Percentiles rank a stretch among this genome's conserved stretches.
These are phyloP conservation scores for Chaetomium cochliodes DNA, from an alignment of 495 filamentous ascomycete species.

Conservation along the genomic window DNA sequence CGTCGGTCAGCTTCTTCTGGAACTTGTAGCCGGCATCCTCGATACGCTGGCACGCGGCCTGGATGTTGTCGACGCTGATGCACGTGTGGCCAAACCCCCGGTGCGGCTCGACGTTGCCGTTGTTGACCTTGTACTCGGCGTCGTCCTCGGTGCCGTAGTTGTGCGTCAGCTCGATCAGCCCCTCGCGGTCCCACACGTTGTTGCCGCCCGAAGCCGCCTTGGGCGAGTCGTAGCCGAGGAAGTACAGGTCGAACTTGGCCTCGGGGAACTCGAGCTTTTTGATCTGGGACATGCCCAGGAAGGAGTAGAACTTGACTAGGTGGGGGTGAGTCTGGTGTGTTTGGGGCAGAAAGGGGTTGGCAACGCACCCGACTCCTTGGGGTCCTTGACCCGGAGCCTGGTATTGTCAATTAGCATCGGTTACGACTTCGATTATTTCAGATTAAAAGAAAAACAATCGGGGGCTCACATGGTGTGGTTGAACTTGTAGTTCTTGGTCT, in stretches of 20 bases:
- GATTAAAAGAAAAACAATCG: not conserved
- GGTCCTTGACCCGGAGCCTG: slow-evolving; percentile 95
- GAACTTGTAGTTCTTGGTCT: slow-evolving; percentile 80
- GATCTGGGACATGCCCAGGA: slow-evolving; percentile 84
- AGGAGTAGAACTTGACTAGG: slow-evolving; percentile 86
- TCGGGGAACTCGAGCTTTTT: slow-evolving; percentile 69
- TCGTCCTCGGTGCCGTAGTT: slow-evolving; percentile 95
- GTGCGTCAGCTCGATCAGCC: slow-evolving; percentile 90
- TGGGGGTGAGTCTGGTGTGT: not conserved
- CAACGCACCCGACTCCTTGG: slow-evolving; percentile 66
- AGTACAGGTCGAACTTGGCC: slow-evolving; percentile 87
- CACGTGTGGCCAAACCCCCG: slow-evolving; percentile 89
- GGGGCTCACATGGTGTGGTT: slow-evolving; percentile 70
- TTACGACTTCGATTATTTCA: slow-evolving; percentile 20
- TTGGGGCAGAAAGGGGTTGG: not conserved
- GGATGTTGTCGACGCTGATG: slow-evolving; percentile 85
- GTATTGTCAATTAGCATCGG: slow-evolving; percentile 30
- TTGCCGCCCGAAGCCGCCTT: slow-evolving; percentile 58
- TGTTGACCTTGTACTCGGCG: slow-evolving; percentile 74
- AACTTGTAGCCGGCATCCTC: slow-evolving; percentile 88
- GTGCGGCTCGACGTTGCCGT: slow-evolving; percentile 84
- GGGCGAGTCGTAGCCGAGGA: slow-evolving; percentile 71
- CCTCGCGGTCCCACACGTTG: slow-evolving; percentile 79
- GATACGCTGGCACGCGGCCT: slow-evolving; percentile 82
- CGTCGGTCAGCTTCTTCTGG: slow-evolving; percentile 90